Evolutionary conservation across 768 basidiomycete species (phyloP), one percentile per base, ranked within the genome.

Genomic region (Auricularia sp.): DNA sequence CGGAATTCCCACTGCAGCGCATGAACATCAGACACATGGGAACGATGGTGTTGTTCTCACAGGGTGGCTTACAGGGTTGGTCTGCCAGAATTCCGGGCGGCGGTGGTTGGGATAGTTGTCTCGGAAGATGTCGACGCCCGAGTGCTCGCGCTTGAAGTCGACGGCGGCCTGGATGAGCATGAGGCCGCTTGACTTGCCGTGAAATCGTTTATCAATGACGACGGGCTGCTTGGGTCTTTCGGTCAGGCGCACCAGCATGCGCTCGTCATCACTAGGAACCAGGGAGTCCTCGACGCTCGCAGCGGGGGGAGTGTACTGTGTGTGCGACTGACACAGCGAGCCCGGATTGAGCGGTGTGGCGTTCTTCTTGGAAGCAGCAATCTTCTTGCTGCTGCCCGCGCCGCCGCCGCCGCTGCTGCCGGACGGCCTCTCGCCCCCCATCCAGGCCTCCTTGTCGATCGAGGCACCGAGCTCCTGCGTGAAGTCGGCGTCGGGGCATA

Each of bases 401-500:
- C 53, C 53, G n/a, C 53, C 53, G 1, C 11, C 53, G 18, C 11
- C 53, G n/a, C 29, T 18, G 12, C 39, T 42, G 39, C 1, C 39
- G 39, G 39, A 42, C 39, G 39, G 10, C 47, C 16, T 51, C 11
- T 51, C 47, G 47, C 47, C 21, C 0, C 11, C 23, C 56, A 59
- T 59, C 66, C 66, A 67, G n/a, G 60, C 60, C 43, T 67, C 66
- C 43, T 61, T 61, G 64, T 67, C 64, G 60, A 67, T 67, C 36
- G 54, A 43, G 5, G 39, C 51, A 78, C 83, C 84, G 10, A 88
- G 74, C 67, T 88, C 84, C 64, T 79, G 80, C 23, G 84, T 78
- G 36, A 87, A 78, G 62, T 85, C 81, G 56, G 83, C 81, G 61
- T 87, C 84, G 12, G 87, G 87, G 68, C 82, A 85, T 56, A 90